phyloP scores from a whole-genome alignment of 1,139 yeast genomes.

The Blastobotrys malaysiensis region DNA sequence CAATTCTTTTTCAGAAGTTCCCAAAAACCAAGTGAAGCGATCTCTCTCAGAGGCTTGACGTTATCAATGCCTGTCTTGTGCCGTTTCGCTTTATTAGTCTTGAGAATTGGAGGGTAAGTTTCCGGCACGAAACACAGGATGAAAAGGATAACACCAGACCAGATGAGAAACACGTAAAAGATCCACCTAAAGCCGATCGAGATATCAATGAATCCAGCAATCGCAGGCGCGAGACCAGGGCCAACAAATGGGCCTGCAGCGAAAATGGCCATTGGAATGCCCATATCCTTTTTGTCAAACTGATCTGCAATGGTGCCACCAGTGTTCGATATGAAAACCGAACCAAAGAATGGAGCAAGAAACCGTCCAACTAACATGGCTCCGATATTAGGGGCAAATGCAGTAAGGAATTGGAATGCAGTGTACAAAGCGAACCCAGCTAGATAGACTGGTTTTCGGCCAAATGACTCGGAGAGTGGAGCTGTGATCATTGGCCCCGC shows the following conservation, averaged over 20 bases:
- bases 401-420: slow-evolving; percentile 54
- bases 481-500: slow-evolving; percentile 59
- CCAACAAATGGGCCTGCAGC: slow-evolving; percentile 60
- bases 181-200: slow-evolving; percentile 44
- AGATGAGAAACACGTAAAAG: slow-evolving; percentile 56
- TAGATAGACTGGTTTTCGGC: slow-evolving; percentile 50
- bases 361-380: slow-evolving; percentile 60
- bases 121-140: slow-evolving; percentile 47
- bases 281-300: slow-evolving; percentile 54
- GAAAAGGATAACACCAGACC: slow-evolving; percentile 52
- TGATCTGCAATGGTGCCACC: slow-evolving; percentile 78
- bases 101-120: slow-evolving; percentile 55
- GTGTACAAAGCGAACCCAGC: slow-evolving; percentile 38
- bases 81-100: slow-evolving; percentile 16
- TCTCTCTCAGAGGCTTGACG: background rate
- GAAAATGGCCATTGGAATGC: slow-evolving; percentile 58
- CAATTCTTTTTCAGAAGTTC: background rate
- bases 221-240: slow-evolving; percentile 58
- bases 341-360: slow-evolving; percentile 55
- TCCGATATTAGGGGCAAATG: slow-evolving; percentile 62
- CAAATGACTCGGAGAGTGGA: slow-evolving; percentile 59
- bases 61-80: slow-evolving; percentile 47
- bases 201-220: slow-evolving; percentile 53
- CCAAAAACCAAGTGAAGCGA: background rate
- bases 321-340: slow-evolving; percentile 67